Evolutionary conservation across 2,329 filamentous ascomycete genomes (phyloP).

Genomic region (Zalaria obscura): DNA sequence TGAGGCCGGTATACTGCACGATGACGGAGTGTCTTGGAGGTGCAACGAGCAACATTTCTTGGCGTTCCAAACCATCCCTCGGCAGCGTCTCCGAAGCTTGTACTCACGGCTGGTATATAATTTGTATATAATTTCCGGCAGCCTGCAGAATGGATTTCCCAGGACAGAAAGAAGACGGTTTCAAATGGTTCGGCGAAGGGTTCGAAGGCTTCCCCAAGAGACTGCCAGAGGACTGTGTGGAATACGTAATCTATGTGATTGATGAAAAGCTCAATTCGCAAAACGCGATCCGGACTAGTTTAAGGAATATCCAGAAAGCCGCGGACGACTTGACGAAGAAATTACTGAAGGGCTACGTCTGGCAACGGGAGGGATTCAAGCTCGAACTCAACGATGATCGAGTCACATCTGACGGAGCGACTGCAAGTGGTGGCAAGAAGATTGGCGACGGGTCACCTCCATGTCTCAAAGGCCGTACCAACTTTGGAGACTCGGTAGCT

Average conservation of each 20-base stretch:
- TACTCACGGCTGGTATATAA: too few relatives aligned
- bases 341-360: constrained; percentile 76
- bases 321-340: constrained; percentile 48
- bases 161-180: constrained; percentile 32
- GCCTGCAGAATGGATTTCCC: constrained; percentile 16
- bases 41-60: too few relatives aligned
- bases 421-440: background rate
- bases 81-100: too few relatives aligned
- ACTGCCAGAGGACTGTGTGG: constrained; percentile 70
- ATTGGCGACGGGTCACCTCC: background rate
- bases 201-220: constrained; percentile 51
- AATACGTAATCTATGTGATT: constrained; percentile 68
- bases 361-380: constrained; percentile 72
- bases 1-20: too few relatives aligned
- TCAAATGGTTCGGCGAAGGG: constrained; percentile 52
- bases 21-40: too few relatives aligned
- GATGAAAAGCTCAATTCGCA: constrained; percentile 36
- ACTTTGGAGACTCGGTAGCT: constrained; percentile 88
- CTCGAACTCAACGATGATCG: constrained; percentile 35
- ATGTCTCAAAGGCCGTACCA: constrained; percentile 57
- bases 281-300: constrained; percentile 44
- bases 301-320: constrained; percentile 60
- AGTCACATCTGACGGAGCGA: too few relatives aligned
- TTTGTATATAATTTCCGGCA: too few relatives aligned
- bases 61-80: too few relatives aligned